These are phyloP conservation scores for Fusarium sp. DNA, from an alignment of 2,329 filamentous ascomycete genomes.

Conservation along the genomic window DNA sequence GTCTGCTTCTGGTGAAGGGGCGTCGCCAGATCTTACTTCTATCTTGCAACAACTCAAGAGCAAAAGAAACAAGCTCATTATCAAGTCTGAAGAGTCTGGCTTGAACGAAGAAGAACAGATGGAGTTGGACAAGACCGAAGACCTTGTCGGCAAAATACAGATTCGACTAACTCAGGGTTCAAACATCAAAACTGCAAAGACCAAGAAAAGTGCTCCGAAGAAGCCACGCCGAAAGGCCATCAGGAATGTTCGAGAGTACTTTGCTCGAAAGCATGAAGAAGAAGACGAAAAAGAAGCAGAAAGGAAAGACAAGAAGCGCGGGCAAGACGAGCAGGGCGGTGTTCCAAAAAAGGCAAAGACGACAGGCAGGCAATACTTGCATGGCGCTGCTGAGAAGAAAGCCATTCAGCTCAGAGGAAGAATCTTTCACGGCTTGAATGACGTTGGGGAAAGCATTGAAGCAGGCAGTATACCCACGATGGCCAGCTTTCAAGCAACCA, in stretches of 20 bases:
- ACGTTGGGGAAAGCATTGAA: background rate
- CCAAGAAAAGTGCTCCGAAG: background rate
- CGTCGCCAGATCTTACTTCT: no score
- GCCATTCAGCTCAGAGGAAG: background rate
- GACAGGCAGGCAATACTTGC: background rate
- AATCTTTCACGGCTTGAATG: background rate
- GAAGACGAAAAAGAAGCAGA: background rate
- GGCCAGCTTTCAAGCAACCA: slow-evolving; percentile 4
- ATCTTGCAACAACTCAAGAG: background rate
- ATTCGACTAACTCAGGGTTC: background rate
- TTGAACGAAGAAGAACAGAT: no score
- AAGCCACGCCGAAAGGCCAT: background rate
- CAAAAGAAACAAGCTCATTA: background rate
- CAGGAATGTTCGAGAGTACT: slow-evolving; percentile 3
- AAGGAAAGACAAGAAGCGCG: slow-evolving; percentile 9
- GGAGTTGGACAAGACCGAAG: no score
- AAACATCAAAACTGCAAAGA: background rate
- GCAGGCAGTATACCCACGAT: background rate
- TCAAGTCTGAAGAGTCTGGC: no score
- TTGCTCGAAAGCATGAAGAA: background rate
- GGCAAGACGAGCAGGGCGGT: background rate
- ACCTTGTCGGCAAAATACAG: background rate
- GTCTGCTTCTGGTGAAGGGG: no score
- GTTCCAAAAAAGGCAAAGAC: background rate
- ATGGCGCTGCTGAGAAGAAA: background rate